Conservation (phyloP, 306 rosid genomes). For the Quercus bicolor region DNA sequence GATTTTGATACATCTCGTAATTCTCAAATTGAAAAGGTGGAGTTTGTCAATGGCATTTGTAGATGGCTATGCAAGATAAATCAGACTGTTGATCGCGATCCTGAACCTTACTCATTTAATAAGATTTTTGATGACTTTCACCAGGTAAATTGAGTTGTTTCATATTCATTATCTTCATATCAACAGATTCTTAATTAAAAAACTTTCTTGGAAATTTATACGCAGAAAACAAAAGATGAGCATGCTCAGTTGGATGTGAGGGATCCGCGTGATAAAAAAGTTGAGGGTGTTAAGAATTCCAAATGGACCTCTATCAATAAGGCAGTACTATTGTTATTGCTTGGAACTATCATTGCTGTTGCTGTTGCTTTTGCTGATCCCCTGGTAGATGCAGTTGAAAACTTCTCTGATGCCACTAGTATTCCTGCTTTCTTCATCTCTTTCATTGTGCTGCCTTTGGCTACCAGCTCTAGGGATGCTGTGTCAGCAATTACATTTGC, state of each 20-base stretch:
- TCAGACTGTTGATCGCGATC: conserved; percentile 38
- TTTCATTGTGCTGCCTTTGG: conserved; percentile 75
- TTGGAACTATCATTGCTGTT: conserved; percentile 77
- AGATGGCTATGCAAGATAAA: conserved; percentile 62
- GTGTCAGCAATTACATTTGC: conserved; percentile 88
- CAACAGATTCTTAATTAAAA: not conserved
- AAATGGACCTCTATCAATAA: conserved; percentile 36
- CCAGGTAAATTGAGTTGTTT: conserved; percentile 35
- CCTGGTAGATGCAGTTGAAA: conserved; percentile 79
- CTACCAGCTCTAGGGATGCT: conserved; percentile 94
- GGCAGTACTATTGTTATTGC: conserved; percentile 55
- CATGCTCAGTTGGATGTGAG: conserved; percentile 63
- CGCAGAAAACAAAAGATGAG: conserved; percentile 67
- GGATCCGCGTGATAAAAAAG: conserved; percentile 42
- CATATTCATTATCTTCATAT: not conserved
- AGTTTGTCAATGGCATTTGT: conserved; percentile 53
- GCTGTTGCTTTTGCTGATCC: conserved; percentile 80
- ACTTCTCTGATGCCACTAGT: conserved; percentile 75
- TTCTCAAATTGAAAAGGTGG: conserved; percentile 33
- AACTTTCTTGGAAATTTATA: conserved; percentile 17
- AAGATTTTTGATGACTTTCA: conserved; percentile 57
- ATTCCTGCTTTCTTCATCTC: conserved; percentile 98
- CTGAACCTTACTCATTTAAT: conserved; percentile 40
- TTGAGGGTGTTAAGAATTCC: conserved; percentile 36
- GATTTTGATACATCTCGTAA: conserved; percentile 68